Evolutionary conservation across 257 asterid genomes (phyloP), one percentile per base, ranked within the genome.

Genomic region (Solanum peruvianum): DNA sequence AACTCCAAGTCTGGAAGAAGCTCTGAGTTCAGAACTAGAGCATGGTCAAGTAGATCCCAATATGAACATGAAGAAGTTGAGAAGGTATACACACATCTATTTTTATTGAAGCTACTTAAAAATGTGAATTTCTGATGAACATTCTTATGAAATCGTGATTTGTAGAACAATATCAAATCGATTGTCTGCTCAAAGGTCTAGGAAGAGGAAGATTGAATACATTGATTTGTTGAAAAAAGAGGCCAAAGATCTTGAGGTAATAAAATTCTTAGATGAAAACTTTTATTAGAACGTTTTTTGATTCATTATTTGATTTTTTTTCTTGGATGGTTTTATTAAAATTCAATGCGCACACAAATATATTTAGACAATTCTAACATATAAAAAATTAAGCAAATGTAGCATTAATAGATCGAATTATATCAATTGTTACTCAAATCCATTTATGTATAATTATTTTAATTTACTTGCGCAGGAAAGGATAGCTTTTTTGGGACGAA

Each of bases 111-210:
- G 20, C 25, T 20, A 58, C 64, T 62, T 62, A 9, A 0, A 62
- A 33, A 33, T 62, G 14, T 62, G 31, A 62, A 23, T 21, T 62
- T 62, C 29, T 62, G 37, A 35, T 10, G 69, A 62, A 23, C 10
- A 62, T 23, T 62, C 69, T 60, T 60, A 60, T 60, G 29, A 12
- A 23, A 60, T 60, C 14, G 27, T 60, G 13, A 60, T 14, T 60
- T 60, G 27, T 60, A 23, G 66, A 58, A 58, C 11, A 12, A 58
- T 58, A 3, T 56, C n/a, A 14, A 94, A 94, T 77, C 89, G 94
- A 49, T 90, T 94, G 9, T 95, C 97, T 4, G 94, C 95, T 16
- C 91, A 83, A 80, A 92, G 95, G 85, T 88, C 90, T 2, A 89
- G 93, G 82, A 29, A 66, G 12, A 92, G 58, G 87, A 90, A 42